Evolutionary conservation across 768 basidiomycete species (phyloP).

Genomic region (Podaxis carcinomalis): DNA sequence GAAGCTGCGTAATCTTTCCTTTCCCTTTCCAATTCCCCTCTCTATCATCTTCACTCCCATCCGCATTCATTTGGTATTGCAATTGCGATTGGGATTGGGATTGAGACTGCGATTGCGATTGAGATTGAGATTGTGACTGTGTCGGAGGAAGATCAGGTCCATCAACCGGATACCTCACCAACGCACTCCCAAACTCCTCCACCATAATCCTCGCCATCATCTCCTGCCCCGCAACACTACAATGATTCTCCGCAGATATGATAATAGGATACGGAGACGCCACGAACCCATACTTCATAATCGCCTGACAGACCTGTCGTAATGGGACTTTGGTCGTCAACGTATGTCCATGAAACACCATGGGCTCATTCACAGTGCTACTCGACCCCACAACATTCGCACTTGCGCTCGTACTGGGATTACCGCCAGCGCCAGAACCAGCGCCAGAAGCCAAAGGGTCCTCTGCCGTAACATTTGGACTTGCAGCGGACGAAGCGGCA

Average conservation of each 20-base stretch:
- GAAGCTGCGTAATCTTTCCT: conserved; percentile 51
- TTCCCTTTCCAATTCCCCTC: conserved; percentile 4
- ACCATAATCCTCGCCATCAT: conserved; percentile 44
- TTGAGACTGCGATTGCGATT: too few relatives aligned
- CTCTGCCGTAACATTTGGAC: not conserved
- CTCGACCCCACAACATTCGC: conserved; percentile 50
- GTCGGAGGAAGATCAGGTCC: conserved; percentile 18
- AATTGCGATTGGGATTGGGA: too few relatives aligned
- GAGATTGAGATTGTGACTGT: not conserved
- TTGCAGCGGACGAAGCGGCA: too few relatives aligned
- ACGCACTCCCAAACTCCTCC: conserved; percentile 40
- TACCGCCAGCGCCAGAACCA: too few relatives aligned
- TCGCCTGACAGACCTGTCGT: conserved; percentile 80
- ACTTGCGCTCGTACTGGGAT: too few relatives aligned
- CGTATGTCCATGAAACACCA: conserved; percentile 92
- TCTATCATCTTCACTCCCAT: not conserved
- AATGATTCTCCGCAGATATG: conserved; percentile 96
- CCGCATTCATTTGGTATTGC: too few relatives aligned
- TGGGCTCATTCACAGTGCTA: conserved; percentile 52
- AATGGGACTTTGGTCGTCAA: conserved; percentile 83
- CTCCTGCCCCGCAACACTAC: conserved; percentile 55
- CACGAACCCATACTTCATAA: conserved; percentile 90
- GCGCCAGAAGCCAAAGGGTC: not conserved
- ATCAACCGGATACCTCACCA: conserved; percentile 35
- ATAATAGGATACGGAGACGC: conserved; percentile 94